Evolutionary conservation across 73 alveolate species (phyloP).

Genomic region (Paramecium pentaurelia): DNA sequence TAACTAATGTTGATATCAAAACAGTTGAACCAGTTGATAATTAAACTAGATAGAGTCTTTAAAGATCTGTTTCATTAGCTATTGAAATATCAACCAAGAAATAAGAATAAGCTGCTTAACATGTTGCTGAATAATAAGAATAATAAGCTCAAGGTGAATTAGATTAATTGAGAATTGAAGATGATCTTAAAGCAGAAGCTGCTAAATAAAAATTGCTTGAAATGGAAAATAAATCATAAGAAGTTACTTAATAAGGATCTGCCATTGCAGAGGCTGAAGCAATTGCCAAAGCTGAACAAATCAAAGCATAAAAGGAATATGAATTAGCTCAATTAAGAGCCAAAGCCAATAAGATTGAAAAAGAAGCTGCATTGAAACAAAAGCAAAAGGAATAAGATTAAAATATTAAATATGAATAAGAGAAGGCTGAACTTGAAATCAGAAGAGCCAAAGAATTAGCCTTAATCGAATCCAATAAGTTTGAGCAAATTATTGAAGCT

Average conservation of each 20-base stretch:
- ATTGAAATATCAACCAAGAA: conserved; percentile 84
- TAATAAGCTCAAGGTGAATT: conserved; percentile 81
- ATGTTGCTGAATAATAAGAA: conserved; percentile 75
- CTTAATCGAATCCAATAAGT: conserved; percentile 72
- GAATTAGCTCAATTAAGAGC: conserved; percentile 72
- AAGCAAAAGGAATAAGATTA: conserved; percentile 55
- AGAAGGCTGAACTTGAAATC: conserved; percentile 71
- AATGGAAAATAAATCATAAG: conserved; percentile 57
- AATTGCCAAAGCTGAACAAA: conserved; percentile 63
- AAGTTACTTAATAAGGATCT: conserved; percentile 61
- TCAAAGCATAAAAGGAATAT: conserved; percentile 74
- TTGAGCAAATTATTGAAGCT: conserved; percentile 70
- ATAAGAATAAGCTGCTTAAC: conserved; percentile 84
- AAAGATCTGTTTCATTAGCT: conserved; percentile 84
- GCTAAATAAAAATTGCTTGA: conserved; percentile 49
- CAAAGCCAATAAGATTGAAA: conserved; percentile 66
- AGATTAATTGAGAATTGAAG: conserved; percentile 75
- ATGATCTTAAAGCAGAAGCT: conserved; percentile 73
- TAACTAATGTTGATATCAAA: conserved; percentile 82
- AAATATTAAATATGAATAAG: conserved; percentile 60
- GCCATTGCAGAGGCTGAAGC: conserved; percentile 89
- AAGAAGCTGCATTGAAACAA: conserved; percentile 62
- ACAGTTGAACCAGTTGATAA: conserved; percentile 83
- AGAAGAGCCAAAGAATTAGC: conserved; percentile 67
- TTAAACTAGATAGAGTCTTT: conserved; percentile 69